These are phyloP conservation scores for Leucosporidium scottii DNA, from an alignment of 768 basidiomycete species.

Conservation along the genomic window DNA sequence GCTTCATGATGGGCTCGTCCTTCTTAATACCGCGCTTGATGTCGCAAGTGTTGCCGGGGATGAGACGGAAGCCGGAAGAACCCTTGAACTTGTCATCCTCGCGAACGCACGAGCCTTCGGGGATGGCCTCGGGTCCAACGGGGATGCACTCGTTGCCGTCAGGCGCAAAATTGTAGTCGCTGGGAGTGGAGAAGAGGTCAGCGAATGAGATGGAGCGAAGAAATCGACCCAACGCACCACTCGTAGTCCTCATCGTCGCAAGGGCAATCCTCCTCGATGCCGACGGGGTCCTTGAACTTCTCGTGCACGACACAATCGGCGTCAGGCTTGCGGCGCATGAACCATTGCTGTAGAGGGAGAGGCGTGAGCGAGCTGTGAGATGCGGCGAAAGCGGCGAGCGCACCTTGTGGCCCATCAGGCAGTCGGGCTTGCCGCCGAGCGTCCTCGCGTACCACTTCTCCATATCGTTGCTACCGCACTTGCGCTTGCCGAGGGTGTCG, in stretches of 20 bases:
- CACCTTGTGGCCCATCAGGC: slow-evolving; percentile 92
- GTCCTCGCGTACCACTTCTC: slow-evolving; percentile 81
- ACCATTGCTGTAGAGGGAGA: slow-evolving; percentile 69
- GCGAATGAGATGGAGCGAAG: slow-evolving; percentile 2
- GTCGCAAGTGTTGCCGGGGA: slow-evolving; percentile 85
- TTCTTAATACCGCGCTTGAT: slow-evolving; percentile 55
- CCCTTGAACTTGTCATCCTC: slow-evolving; percentile 64
- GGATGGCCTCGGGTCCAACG: slow-evolving; percentile 79
- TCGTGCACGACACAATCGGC: slow-evolving; percentile 84
- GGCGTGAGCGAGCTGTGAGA: background rate
- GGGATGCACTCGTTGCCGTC: slow-evolving; percentile 66
- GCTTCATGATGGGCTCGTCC: slow-evolving; percentile 63
- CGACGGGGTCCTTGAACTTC: slow-evolving; percentile 79
- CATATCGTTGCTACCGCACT: slow-evolving; percentile 67
- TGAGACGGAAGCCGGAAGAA: slow-evolving; percentile 83
- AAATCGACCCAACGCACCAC: slow-evolving; percentile 53
- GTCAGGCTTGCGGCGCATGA: slow-evolving; percentile 69
- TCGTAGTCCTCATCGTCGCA: slow-evolving; percentile 88
- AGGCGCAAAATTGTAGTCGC: slow-evolving; percentile 83
- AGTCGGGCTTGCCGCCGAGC: slow-evolving; percentile 51
- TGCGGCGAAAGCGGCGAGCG: slow-evolving; percentile 21
- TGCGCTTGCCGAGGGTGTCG: slow-evolving; percentile 54
- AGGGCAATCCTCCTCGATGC: slow-evolving; percentile 66
- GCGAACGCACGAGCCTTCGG: slow-evolving; percentile 61
- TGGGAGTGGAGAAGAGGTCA: slow-evolving; percentile 38